Evolutionary conservation across 2,329 filamentous ascomycete genomes (phyloP).

Genomic region (Diaporthe aspalathi): DNA sequence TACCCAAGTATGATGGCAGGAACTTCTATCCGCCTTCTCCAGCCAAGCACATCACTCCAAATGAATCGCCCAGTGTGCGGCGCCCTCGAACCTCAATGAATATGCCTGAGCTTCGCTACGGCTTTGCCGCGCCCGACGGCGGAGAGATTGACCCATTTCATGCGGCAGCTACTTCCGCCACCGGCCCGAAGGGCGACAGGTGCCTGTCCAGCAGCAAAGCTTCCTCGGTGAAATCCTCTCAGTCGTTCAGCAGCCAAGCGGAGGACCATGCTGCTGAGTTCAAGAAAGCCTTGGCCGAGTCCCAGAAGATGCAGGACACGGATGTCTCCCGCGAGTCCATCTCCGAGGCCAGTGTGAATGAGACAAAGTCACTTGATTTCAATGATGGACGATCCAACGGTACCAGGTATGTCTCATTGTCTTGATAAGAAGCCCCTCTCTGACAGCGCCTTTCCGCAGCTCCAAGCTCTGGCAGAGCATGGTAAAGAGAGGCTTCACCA

Average conservation of each 20-base stretch:
- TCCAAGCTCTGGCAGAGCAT: conserved; percentile 62
- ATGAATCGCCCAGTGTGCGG: conserved; percentile 31
- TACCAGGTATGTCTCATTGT: conserved; percentile 31
- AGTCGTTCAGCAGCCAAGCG: conserved; percentile 44
- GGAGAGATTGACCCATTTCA: conserved; percentile 34
- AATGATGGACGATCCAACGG: conserved; percentile 37
- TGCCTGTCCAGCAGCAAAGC: conserved; percentile 11
- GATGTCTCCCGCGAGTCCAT: conserved; percentile 29
- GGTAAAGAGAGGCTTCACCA: conserved; percentile 64
- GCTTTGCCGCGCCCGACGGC: conserved; percentile 19
- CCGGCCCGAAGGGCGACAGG: conserved; percentile 3
- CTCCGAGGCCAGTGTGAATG: conserved; percentile 34
- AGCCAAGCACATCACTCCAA: conserved; percentile 49
- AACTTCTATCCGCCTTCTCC: conserved; percentile 72
- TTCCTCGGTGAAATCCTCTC: conserved; percentile 36
- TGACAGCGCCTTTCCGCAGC: conserved; percentile 44
- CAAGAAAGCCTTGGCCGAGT: conserved; percentile 36
- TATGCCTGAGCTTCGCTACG: conserved; percentile 39
- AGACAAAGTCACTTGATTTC: conserved; percentile 38
- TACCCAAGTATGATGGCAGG: conserved; percentile 74
- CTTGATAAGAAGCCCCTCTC: not conserved
- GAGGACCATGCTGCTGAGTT: conserved; percentile 40
- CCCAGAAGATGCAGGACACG: conserved; percentile 1
- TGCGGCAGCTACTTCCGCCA: conserved; percentile 10
- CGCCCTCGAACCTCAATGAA: conserved; percentile 30